Conservation (phyloP, 768 basidiomycete genomes). For the Naganishia antarctica region DNA sequence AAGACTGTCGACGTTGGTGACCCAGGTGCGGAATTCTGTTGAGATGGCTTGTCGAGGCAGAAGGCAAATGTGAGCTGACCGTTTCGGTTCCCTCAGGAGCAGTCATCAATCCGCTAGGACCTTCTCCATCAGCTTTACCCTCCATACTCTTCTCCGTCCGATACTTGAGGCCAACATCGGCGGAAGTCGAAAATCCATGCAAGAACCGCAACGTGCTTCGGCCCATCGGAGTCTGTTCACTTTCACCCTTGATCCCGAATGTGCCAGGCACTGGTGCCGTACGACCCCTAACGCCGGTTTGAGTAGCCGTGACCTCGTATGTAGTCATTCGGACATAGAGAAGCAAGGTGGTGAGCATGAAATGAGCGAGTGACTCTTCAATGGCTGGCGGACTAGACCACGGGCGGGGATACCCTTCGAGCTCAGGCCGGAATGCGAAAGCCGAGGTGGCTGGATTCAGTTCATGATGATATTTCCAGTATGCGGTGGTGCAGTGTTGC, state of each 20-base stretch:
- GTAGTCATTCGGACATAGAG: slow-evolving; percentile 72
- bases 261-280: slow-evolving; percentile 20
- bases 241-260: slow-evolving; percentile 27
- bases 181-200: slow-evolving; percentile 25
- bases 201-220: slow-evolving; percentile 8
- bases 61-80: slow-evolving; percentile 11
- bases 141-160: slow-evolving; percentile 12
- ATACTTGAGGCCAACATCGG: slow-evolving; percentile 16
- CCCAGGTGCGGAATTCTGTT: background rate
- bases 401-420: slow-evolving; percentile 47
- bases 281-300: slow-evolving; percentile 12
- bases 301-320: slow-evolving; percentile 29
- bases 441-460: slow-evolving; percentile 46
- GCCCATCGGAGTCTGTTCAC: slow-evolving; percentile 10
- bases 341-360: slow-evolving; percentile 75
- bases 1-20: slow-evolving; percentile 6
- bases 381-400: slow-evolving; percentile 67
- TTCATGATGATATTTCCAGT: slow-evolving; percentile 61
- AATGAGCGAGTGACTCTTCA: slow-evolving; percentile 74
- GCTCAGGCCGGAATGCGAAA: slow-evolving; percentile 36
- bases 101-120: slow-evolving; percentile 2
- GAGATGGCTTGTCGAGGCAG: background rate
- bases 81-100: slow-evolving; percentile 23
- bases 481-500: slow-evolving; percentile 68
- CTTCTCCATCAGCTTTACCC: slow-evolving; percentile 7